Evolutionary conservation across 768 basidiomycete genomes (phyloP).

Genomic region (Amanita subjunquillea): DNA sequence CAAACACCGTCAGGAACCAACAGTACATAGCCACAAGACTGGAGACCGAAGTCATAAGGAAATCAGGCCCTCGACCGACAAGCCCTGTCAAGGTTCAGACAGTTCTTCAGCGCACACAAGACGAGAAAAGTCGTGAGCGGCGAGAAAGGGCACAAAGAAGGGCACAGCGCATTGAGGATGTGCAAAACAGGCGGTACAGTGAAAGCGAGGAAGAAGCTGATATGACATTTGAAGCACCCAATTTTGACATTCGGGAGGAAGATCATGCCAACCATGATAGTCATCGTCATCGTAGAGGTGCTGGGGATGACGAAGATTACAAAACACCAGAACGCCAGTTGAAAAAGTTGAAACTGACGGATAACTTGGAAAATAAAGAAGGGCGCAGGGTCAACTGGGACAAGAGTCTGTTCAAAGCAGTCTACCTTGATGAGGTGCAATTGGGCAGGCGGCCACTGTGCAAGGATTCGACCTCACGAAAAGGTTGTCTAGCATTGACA

Average conservation of each 20-base stretch:
- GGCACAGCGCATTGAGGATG: slow-evolving; percentile 35
- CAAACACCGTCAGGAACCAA: slow-evolving; percentile 70
- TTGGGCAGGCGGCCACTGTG: slow-evolving; percentile 33
- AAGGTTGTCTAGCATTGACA: slow-evolving; percentile 58
- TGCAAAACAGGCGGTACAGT: slow-evolving; percentile 18
- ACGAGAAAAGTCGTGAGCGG: slow-evolving; percentile 45
- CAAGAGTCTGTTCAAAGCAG: slow-evolving; percentile 48
- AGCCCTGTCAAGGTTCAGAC: slow-evolving; percentile 73
- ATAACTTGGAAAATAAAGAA: slow-evolving; percentile 23
- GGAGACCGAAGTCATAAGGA: slow-evolving; percentile 62
- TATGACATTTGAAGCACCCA: not conserved
- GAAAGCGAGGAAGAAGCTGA: slow-evolving; percentile 13
- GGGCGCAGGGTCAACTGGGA: slow-evolving; percentile 71
- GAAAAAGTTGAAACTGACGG: slow-evolving; percentile 31
- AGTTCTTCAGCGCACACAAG: slow-evolving; percentile 53
- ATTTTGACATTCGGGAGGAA: slow-evolving; percentile 15
- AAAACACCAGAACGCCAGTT: slow-evolving; percentile 35
- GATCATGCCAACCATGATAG: slow-evolving; percentile 10
- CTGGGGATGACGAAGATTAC: slow-evolving; percentile 80
- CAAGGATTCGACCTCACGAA: slow-evolving; percentile 31
- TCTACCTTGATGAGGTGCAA: slow-evolving; percentile 55
- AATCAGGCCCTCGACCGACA: slow-evolving; percentile 61
- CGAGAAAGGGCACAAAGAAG: slow-evolving; percentile 51
- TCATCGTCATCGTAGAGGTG: slow-evolving; percentile 42
- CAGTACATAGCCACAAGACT: slow-evolving; percentile 47